Percentiles rank a stretch among this genome's conserved stretches.
These are phyloP conservation scores for Coniochaeta sp. DNA, from an alignment of 2,329 filamentous ascomycete genomes.

Conservation along the genomic window DNA sequence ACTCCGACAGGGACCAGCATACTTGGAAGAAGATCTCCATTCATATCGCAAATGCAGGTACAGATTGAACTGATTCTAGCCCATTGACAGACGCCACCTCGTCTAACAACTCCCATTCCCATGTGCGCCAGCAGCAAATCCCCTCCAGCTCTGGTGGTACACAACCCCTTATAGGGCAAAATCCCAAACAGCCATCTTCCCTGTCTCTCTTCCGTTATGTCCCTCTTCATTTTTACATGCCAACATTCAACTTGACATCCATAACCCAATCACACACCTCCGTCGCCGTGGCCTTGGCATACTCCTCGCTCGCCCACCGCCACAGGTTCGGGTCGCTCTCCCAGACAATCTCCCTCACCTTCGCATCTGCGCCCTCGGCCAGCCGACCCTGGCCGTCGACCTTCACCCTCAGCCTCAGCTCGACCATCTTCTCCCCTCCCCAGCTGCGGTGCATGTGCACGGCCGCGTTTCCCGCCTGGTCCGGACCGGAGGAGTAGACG, in stretches of 20 bases:
- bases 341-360: slow-evolving; percentile 1
- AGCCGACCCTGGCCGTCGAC: background rate
- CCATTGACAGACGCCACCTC: slow-evolving; percentile 1
- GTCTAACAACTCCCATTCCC: background rate
- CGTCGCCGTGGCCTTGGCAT: background rate
- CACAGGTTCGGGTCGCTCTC: background rate
- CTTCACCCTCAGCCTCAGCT: background rate
- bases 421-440: background rate
- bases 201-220: no score
- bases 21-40: no score
- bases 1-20: no score
- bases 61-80: background rate
- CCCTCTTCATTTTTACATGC: background rate
- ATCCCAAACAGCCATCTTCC: background rate
- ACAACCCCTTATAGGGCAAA: background rate
- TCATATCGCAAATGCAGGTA: background rate
- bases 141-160: background rate
- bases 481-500: slow-evolving; percentile 3
- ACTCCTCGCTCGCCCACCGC: slow-evolving; percentile 1
- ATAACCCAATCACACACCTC: slow-evolving; percentile 4
- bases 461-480: background rate
- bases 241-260: slow-evolving; percentile 9
- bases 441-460: slow-evolving; percentile 5
- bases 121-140: background rate
- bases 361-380: background rate